Evolutionary conservation across 306 rosid species (phyloP).

Genomic region (Arachis stenosperma): DNA sequence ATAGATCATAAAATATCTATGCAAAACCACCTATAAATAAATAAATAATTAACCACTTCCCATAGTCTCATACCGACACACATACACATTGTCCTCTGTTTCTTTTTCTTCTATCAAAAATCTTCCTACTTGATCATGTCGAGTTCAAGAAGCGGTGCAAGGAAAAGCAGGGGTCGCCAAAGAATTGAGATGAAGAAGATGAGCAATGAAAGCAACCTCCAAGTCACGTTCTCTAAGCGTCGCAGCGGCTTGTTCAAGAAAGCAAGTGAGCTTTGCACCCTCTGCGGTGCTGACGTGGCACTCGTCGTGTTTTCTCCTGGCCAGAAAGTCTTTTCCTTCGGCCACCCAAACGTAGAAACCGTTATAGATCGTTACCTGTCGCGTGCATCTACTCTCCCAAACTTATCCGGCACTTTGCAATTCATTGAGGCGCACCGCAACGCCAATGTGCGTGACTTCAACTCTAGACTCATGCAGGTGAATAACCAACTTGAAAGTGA

Average conservation of each 20-base stretch:
- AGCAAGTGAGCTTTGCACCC: conserved; percentile 51
- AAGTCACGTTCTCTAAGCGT: conserved; percentile 50
- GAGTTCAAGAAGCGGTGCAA: background rate
- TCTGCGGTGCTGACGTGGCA: conserved; percentile 40
- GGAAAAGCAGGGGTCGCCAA: conserved; percentile 38
- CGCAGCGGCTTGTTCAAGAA: conserved; percentile 53
- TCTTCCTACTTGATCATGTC: conserved; percentile 18
- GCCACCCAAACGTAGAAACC: conserved; percentile 40
- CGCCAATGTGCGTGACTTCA: conserved; percentile 35
- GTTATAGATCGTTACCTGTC: conserved; percentile 30
- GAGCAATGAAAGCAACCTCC: conserved; percentile 43
- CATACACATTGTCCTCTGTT: too few relatives aligned
- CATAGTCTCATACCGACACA: too few relatives aligned
- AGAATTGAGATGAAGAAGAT: conserved; percentile 50
- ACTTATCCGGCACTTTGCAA: background rate
- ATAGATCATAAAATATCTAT: background rate
- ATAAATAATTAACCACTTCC: background rate
- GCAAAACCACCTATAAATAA: background rate
- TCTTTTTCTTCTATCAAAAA: too few relatives aligned
- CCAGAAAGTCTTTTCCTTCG: conserved; percentile 47
- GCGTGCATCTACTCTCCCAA: background rate
- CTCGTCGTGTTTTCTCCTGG: conserved; percentile 43
- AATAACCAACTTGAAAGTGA: background rate
- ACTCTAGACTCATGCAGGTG: conserved; percentile 4
- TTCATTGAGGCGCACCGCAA: conserved; percentile 40